Evolutionary conservation across 2,329 filamentous ascomycete genomes (phyloP).

Genomic region (Cladophialophora immunda): DNA sequence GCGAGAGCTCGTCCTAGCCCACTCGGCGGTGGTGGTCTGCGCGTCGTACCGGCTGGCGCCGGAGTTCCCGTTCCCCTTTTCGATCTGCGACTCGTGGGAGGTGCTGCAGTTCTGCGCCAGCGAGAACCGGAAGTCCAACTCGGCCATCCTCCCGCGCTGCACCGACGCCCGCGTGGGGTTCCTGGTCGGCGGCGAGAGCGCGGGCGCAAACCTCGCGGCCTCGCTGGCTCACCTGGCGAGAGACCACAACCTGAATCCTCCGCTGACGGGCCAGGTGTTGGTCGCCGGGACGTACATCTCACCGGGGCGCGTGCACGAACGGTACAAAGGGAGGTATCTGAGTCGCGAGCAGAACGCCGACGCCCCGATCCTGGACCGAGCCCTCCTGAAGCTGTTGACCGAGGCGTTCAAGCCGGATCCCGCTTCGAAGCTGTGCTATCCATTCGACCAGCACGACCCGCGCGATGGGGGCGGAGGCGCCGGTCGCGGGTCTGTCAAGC

Average conservation of each 20-base stretch:
- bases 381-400: constrained; percentile 42
- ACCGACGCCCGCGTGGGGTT: constrained; percentile 56
- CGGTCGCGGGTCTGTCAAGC: constrained; percentile 36
- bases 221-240: constrained; percentile 51
- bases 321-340: constrained; percentile 51
- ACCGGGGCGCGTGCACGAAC: constrained; percentile 44
- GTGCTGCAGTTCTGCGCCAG: constrained; percentile 54
- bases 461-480: constrained; percentile 30
- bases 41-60: constrained; percentile 52
- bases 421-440: constrained; percentile 44
- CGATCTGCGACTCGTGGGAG: constrained; percentile 57
- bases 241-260: constrained; percentile 52
- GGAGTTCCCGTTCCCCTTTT: constrained; percentile 56
- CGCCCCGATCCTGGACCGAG: constrained; percentile 47
- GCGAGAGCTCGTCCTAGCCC: constrained; percentile 33
- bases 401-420: constrained; percentile 46
- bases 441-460: constrained; percentile 44
- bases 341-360: constrained; percentile 54
- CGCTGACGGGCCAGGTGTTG: constrained; percentile 58
- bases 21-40: constrained; percentile 41
- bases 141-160: constrained; percentile 49
- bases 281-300: constrained; percentile 50
- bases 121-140: constrained; percentile 28
- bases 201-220: constrained; percentile 55
- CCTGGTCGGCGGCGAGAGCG: constrained; percentile 58